Conservation (phyloP, 257 asterid genomes). For the Solanum sparsipilum region DNA sequence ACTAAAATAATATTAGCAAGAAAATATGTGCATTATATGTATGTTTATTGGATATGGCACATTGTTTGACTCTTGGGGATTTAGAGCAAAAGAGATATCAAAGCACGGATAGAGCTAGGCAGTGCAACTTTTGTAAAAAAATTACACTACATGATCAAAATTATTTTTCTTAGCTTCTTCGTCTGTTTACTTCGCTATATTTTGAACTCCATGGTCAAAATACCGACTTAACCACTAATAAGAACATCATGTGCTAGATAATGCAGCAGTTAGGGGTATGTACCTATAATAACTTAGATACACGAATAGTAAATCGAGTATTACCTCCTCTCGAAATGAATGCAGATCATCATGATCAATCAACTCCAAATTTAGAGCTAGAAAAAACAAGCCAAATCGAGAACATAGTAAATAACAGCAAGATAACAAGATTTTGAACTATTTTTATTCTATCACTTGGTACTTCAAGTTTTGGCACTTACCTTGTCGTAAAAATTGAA, state of each 20-base stretch:
- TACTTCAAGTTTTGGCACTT: neutral
- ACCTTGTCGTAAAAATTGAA: conserved; percentile 30
- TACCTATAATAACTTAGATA: neutral
- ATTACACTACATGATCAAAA: neutral
- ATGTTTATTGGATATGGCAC: neutral
- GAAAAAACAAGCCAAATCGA: neutral
- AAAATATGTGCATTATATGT: neutral
- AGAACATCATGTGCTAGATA: neutral
- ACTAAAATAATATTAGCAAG: neutral
- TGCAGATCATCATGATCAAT: conserved; percentile 11
- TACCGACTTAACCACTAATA: neutral
- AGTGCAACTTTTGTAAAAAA: neutral
- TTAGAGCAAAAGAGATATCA: neutral
- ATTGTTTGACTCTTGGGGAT: neutral
- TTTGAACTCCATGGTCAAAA: neutral
- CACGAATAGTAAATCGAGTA: neutral
- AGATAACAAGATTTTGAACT: neutral
- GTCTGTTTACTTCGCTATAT: neutral
- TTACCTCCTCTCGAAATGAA: conserved; percentile 27
- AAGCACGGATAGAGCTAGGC: neutral
- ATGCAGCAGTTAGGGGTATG: neutral
- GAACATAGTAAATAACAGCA: too few species aligned
- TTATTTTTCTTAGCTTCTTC: neutral
- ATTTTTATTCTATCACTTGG: too few species aligned
- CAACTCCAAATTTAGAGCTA: conserved; percentile 26